phyloP scores from a whole-genome alignment of 306 rosid species.

The Cajanus cajan region DNA sequence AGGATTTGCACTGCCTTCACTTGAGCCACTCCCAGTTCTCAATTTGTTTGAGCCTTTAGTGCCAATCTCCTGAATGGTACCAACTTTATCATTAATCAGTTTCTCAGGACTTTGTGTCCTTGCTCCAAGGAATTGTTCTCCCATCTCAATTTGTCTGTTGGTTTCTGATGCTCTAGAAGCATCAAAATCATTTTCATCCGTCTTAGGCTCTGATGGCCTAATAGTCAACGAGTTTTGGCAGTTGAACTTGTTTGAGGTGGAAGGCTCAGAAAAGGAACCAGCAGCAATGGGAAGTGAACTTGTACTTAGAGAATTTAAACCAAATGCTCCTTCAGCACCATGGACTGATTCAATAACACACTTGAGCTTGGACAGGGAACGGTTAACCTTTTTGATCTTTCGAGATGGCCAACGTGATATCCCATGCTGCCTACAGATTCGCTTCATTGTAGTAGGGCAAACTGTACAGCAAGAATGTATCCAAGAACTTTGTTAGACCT shows the following conservation, averaged over 20 bases:
- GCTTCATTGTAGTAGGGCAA: constrained; percentile 96
- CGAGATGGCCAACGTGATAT: constrained; percentile 96
- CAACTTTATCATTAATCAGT: constrained; percentile 33
- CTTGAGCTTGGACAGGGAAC: constrained; percentile 77
- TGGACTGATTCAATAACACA: constrained; percentile 82
- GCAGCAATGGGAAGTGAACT: constrained; percentile 45
- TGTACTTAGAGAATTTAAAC: constrained; percentile 51
- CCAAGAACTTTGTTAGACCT: constrained; percentile 15
- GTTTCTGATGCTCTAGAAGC: constrained; percentile 33
- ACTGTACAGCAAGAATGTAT: constrained; percentile 50
- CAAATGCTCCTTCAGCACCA: constrained; percentile 76
- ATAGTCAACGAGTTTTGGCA: constrained; percentile 35
- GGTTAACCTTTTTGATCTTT: constrained; percentile 85
- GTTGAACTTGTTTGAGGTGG: constrained; percentile 41
- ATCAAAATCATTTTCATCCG: constrained; percentile 46
- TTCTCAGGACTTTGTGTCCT: constrained; percentile 36
- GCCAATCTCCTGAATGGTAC: constrained; percentile 23
- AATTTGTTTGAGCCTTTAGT: constrained; percentile 36
- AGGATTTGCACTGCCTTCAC: constrained; percentile 59
- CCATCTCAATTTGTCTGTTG: constrained; percentile 28
- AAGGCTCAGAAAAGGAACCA: constrained; percentile 47
- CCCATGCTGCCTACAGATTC: constrained; percentile 91
- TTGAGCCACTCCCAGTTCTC: constrained; percentile 50
- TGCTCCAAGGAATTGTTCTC: constrained; percentile 38
- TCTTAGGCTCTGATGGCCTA: constrained; percentile 38